phyloP scores from a whole-genome alignment of 345 rosid genomes.

The Citrus sinensis region DNA sequence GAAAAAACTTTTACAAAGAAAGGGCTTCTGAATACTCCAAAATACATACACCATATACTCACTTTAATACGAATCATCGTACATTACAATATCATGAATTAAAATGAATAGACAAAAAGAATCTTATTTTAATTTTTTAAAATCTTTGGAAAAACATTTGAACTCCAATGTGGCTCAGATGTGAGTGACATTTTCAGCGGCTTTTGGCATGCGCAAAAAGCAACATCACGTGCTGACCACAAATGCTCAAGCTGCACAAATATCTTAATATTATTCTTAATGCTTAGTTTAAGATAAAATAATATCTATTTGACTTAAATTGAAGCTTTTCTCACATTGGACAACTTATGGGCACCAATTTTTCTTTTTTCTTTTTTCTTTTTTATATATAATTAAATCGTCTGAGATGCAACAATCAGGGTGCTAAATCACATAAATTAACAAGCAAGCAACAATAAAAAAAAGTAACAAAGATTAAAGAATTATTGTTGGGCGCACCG shows the following conservation, averaged over 20 bases:
- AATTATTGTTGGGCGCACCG: constrained; percentile 24
- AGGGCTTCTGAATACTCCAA: too few species aligned
- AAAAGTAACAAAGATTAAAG: constrained; percentile 6
- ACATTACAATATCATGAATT: not conserved
- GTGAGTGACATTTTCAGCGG: constrained; percentile 3
- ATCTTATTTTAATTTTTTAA: too few species aligned
- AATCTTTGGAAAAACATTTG: not conserved
- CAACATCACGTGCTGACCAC: constrained; percentile 49
- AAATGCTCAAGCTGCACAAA: not conserved
- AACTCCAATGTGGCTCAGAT: not conserved
- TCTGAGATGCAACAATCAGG: too few species aligned
- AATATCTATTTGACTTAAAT: constrained; percentile 17
- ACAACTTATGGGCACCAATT: not conserved
- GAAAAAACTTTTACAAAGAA: too few species aligned
- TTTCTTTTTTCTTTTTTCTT: too few species aligned
- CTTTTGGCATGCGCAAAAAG: constrained; percentile 60
- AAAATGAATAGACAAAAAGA: too few species aligned
- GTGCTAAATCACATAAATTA: not conserved
- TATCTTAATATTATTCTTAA: not conserved
- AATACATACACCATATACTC: not conserved
- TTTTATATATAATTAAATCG: too few species aligned
- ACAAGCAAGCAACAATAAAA: constrained; percentile 28
- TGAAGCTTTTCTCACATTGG: not conserved
- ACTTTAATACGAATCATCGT: not conserved
- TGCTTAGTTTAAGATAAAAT: constrained; percentile 4